Base-by-base conservation (phyloP, 371 early-diverging fungal species). In the Quaeritorhiza haematococci region DNA sequence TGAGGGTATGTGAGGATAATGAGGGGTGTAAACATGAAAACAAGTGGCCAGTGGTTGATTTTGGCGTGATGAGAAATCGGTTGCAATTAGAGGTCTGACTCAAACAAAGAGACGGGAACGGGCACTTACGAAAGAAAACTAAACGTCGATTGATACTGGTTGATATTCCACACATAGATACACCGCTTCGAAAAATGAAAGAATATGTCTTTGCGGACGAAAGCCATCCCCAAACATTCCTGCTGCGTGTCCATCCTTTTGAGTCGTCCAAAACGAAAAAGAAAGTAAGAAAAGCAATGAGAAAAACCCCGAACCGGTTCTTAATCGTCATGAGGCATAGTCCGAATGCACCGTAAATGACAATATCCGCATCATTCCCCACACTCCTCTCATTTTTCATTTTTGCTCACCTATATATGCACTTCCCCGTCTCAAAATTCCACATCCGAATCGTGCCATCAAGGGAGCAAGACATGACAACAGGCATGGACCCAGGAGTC, bases 391-490 rank as follows among this genome's bases (percentile, higher is more conserved):
- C 17, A 17, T 38, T n/a, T 17, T n/a, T n/a, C n/a, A n/a, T n/a
- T n/a, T n/a, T n/a, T n/a, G n/a, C n/a, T 27, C 30, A 55, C 30
- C 76, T 42, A 51, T 71, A 71, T 3, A 69, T 24, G 33, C 90
- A 88, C 33, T 85, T 72, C 30, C 94, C 97, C 3, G 87, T 88
- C 46, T 90, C 88, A 67, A 92, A 89, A 73, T 96, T 91, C 98
- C 98, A 98, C 45, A 99, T 88, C 59, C 90, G 80, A n/a, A 98
- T 81, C 0, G 95, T 95, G 28, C 89, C 82, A 63, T 99, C 99
- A 72, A 73, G 49, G 5, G 64, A 63, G 26, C 62, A 54, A 10
- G 69, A 67, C 27, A 77, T 38, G 21, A 77, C 49, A 23, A 69
- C 29, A 5, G 73, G 73, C 1, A 59, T 17, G 1, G 62, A 53